These are phyloP conservation scores for Entamoeba histolytica DNA, from an alignment of 208 protist genomes.

Conservation along the genomic window DNA sequence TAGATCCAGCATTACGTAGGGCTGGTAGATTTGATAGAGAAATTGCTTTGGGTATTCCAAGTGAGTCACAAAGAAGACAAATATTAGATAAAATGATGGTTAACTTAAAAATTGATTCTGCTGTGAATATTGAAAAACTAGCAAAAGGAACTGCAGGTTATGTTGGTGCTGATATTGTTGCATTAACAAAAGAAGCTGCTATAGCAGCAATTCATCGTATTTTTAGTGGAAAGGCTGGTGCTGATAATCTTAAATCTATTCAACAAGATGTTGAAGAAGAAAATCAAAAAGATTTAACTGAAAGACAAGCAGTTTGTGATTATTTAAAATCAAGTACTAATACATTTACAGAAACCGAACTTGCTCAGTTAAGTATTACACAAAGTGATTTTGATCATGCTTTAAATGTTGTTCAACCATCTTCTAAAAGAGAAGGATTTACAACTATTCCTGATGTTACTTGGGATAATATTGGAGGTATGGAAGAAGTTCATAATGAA, in stretches of 20 bases:
- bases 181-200: neutral
- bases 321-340: neutral
- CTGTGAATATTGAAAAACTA: conserved; percentile 70
- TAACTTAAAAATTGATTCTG: conserved; percentile 49
- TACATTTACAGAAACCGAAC: conserved; percentile 36
- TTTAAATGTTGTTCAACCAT: conserved; percentile 78
- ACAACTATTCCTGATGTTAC: conserved; percentile 76
- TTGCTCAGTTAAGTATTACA: conserved; percentile 28
- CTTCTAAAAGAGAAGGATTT: conserved; percentile 73
- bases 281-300: neutral
- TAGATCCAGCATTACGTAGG: conserved; percentile 76
- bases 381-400: conserved; percentile 48
- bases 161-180: conserved; percentile 12
- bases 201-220: neutral
- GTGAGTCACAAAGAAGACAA: conserved; percentile 48
- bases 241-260: neutral
- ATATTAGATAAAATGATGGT: conserved; percentile 34
- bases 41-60: conserved; percentile 76
- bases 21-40: conserved; percentile 86
- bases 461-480: conserved; percentile 80
- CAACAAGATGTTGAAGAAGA: neutral
- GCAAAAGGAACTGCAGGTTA: conserved; percentile 70
- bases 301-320: neutral
- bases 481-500: conserved; percentile 69
- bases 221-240: neutral